phyloP scores from a whole-genome alignment of 2,329 filamentous ascomycete species.

The Penicillium palitans region DNA sequence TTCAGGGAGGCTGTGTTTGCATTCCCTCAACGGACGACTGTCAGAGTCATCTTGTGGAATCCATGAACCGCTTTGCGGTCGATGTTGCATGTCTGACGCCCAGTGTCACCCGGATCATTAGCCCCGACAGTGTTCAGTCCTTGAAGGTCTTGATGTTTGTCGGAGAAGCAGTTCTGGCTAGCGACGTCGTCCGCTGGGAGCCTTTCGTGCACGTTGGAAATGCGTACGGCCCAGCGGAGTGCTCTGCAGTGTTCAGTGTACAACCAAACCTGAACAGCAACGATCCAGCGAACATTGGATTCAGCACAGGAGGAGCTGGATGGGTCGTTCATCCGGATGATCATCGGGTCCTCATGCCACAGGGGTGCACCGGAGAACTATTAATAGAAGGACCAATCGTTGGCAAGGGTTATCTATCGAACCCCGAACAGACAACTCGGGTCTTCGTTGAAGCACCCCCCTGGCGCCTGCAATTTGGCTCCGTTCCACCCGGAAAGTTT shows the following conservation, averaged over 20 bases:
- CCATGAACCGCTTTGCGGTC: constrained; percentile 44
- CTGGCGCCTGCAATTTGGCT: neutral
- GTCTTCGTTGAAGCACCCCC: neutral
- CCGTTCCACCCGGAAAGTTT: neutral
- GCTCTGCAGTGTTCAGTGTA: constrained; percentile 32
- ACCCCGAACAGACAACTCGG: neutral
- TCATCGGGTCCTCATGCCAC: constrained; percentile 1
- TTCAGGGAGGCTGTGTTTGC: constrained; percentile 20
- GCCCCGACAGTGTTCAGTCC: neutral
- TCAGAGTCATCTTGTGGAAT: constrained; percentile 44
- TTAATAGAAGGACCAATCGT: constrained; percentile 2
- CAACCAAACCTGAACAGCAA: constrained; percentile 21
- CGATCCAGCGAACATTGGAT: constrained; percentile 4
- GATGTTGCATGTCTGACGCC: neutral
- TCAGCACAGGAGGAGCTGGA: neutral
- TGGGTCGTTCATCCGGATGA: constrained; percentile 7
- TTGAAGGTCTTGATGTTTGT: constrained; percentile 25
- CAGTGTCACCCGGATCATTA: neutral
- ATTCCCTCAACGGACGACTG: constrained; percentile 14
- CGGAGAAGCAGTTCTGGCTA: constrained; percentile 23
- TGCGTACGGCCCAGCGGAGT: constrained; percentile 45
- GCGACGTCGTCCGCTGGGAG: constrained; percentile 38
- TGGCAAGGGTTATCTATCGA: neutral
- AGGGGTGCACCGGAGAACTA: constrained; percentile 5
- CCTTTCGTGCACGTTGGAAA: constrained; percentile 38